Evolutionary conservation across 1,139 yeast species (phyloP), one percentile per base, ranked within the genome.

Genomic region (Geotrichum fermentans): DNA sequence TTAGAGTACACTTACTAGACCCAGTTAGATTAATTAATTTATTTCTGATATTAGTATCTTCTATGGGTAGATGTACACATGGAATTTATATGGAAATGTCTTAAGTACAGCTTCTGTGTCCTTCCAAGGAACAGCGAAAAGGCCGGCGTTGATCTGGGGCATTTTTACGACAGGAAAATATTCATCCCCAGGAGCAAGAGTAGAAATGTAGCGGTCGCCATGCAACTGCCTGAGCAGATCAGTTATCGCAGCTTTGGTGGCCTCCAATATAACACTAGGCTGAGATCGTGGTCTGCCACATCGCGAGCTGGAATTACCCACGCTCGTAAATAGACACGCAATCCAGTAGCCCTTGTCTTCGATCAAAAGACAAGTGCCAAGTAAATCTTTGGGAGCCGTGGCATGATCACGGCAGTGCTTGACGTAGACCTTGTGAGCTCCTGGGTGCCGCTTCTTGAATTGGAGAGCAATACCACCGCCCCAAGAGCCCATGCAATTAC

Each of bases 61-160:
- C 40, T 38, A 13, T 39, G 38, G 40, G 34, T 21, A 41, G n/a
- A 36, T 36, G 21, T 40, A 46, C 8, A 49, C 40, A 22, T 33
- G 30, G 35, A 49, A 45, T 11, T 42, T 41, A 26, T 36, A 45
- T 22, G 52, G 52, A n/a, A 49, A 26, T 10, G 43, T 14, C 26
- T 29, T 30, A 11, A 49, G 17, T 7, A 41, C 43, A 17, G 28
- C 18, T 29, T 35, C 45, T n/a, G 43, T 30, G 16, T 46, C 40
- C 3, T 46, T 11, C 36, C 36, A 29, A 17, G 40, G 43, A 3
- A 46, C 33, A 2, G 18, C 7, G 63, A 87, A 86, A 5, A 86
- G 74, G 0, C 95, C 95, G 10, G 94, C 79, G 59, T 87, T 86
- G 58, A 87, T 86, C 63, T 77, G 75, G 28, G 95, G 96, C 82